Base-by-base conservation (phyloP, 2,329 filamentous ascomycete species). In the Aspergillus pseudotamarii region DNA sequence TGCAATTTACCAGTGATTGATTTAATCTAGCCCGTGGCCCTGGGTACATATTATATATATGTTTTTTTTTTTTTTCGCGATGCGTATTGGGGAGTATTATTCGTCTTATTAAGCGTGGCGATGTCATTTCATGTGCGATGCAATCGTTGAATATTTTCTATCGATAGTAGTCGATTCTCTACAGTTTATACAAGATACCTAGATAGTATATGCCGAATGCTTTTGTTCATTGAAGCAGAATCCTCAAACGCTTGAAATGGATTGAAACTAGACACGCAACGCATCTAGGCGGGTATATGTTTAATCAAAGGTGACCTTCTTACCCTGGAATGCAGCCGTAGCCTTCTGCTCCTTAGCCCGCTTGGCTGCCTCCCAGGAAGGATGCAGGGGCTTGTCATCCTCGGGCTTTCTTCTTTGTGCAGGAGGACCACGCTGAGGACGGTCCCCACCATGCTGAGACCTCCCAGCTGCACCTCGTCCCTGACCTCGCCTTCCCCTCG, bases 351-450 rank as follows among this genome's bases (percentile, higher is more conserved):
- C 78, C 77, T 89, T 89, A 16, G 84, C 83, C 71, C 81, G 81
- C 78, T 85, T 86, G 34, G 85, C 86, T 8, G 88, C 88, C 73
- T 86, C 83, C 88, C 88, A 90, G 60, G 85, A 88, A 23, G 88
- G 88, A 82, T 90, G 88, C 68, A 89, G 68, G 6, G 84, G 76
- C 11, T 85, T 85, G 48, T 78, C 75, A 62, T 87, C 84, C 62
- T 74, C 68, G 1, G 68, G 62, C 23, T 70, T 66, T 32, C 57
- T 68, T 38, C 66, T 60, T 58, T 70, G 46, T 71, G 68, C 59
- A 10, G 53, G 50, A 23, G 63, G 57, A 23, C 45, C 59, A 43
- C 66, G 61, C 57, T 70, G 56, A 50, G 34, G 71, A 21, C 72
- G 73, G 8, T 68, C 69, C 23, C 68, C 64, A 41, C n/a, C 64